These are phyloP conservation scores for Suhomyces coccinellae DNA, from an alignment of 1,139 yeast genomes.

Conservation along the genomic window DNA sequence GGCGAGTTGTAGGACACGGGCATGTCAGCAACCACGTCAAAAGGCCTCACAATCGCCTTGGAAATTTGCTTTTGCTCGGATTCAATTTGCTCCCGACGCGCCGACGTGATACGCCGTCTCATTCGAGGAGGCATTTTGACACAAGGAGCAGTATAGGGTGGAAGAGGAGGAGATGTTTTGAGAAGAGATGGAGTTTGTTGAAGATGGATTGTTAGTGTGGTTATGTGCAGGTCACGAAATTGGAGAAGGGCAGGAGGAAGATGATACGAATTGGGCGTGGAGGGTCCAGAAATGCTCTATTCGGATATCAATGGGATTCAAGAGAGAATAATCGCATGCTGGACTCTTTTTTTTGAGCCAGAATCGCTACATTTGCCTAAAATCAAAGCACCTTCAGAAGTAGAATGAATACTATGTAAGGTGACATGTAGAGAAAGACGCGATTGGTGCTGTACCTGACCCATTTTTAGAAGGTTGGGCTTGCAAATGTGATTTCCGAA, in stretches of 20 bases:
- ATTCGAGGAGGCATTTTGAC: conserved; percentile 43
- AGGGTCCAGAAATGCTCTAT: not conserved
- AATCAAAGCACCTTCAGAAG: no score
- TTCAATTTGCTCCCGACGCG: conserved; percentile 50
- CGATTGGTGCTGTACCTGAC: no score
- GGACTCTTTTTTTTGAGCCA: no score
- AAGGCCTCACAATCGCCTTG: conserved; percentile 56
- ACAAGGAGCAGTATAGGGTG: not conserved
- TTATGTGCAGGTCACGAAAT: not conserved
- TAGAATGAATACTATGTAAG: no score
- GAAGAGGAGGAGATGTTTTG: not conserved
- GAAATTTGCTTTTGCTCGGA: conserved; percentile 47
- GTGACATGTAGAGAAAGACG: no score
- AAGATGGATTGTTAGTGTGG: no score
- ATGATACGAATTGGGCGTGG: not conserved
- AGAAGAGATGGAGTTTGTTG: not conserved
- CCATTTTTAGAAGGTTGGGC: no score
- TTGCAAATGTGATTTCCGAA: no score
- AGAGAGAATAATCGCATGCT: no score
- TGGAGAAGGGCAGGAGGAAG: not conserved
- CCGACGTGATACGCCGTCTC: conserved; percentile 47
- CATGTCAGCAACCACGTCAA: conserved; percentile 64
- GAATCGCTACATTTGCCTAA: no score
- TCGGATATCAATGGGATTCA: no score
- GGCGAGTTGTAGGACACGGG: conserved; percentile 68